Evolutionary conservation across 805 yeast genomes (phyloP).

Genomic region (Lachancea meyersii): DNA sequence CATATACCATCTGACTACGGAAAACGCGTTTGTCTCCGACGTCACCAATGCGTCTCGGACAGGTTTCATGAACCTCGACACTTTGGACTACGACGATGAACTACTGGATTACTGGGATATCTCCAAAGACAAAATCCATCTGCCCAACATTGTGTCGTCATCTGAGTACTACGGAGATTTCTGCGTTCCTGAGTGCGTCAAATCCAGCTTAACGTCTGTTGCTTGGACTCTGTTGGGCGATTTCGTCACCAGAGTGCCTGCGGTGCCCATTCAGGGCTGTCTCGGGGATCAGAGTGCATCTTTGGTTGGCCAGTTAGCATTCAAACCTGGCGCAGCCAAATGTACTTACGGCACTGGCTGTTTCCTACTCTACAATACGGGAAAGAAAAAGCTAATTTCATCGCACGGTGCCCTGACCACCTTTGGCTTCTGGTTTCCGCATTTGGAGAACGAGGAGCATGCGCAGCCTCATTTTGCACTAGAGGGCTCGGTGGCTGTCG

Average conservation of each 20-base stretch:
- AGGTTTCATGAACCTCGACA: constrained; percentile 76
- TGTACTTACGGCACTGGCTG: constrained; percentile 97
- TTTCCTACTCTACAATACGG: constrained; percentile 83
- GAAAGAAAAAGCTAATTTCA: constrained; percentile 61
- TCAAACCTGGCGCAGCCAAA: constrained; percentile 78
- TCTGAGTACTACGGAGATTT: constrained; percentile 75
- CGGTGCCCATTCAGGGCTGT: constrained; percentile 79
- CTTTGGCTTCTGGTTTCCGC: constrained; percentile 84
- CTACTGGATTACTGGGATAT: constrained; percentile 75
- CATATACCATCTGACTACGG: constrained; percentile 71
- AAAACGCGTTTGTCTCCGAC: constrained; percentile 70
- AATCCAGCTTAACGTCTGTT: constrained; percentile 45
- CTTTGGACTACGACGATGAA: constrained; percentile 67
- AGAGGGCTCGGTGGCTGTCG: constrained; percentile 95
- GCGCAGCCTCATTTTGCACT: constrained; percentile 75
- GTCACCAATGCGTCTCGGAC: constrained; percentile 90
- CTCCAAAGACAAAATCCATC: constrained; percentile 53
- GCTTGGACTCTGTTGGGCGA: constrained; percentile 49
- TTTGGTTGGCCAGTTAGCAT: constrained; percentile 85
- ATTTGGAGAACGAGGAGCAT: constrained; percentile 38
- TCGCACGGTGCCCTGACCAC: constrained; percentile 84
- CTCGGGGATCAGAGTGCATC: constrained; percentile 94
- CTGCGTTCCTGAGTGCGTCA: constrained; percentile 49
- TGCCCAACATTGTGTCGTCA: constrained; percentile 76
- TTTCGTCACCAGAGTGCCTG: constrained; percentile 44